Percentiles rank a stretch among this genome's conserved stretches.
These are phyloP conservation scores for Ceratobasidium sp. DNA, from an alignment of 1,284 basidiomycete genomes.

Conservation along the genomic window DNA sequence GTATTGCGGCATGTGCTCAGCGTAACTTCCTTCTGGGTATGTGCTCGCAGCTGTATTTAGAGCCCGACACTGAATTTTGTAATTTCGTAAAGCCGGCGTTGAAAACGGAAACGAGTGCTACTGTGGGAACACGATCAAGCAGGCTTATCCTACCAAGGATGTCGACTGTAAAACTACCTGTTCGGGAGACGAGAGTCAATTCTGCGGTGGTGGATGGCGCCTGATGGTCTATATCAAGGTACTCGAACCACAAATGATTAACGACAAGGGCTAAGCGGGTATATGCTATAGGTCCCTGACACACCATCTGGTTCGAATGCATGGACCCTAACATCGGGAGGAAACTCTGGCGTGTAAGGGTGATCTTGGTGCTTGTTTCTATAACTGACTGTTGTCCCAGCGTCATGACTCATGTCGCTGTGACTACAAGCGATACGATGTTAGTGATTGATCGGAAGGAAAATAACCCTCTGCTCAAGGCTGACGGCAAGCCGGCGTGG, in stretches of 20 bases:
- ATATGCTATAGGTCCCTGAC: not conserved
- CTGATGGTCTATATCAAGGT: conserved; percentile 32
- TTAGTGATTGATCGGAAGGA: conserved; percentile 19
- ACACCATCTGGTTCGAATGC: conserved; percentile 1
- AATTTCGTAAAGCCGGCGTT: conserved; percentile 19
- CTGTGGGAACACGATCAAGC: conserved; percentile 34
- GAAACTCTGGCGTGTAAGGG: conserved; percentile 8
- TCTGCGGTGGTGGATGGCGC: conserved; percentile 36
- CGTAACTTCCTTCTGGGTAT: conserved; percentile 3
- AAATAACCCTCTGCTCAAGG: conserved; percentile 5
- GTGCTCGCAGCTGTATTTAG: not conserved
- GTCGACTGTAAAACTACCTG: conserved; percentile 5
- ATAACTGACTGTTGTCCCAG: not conserved
- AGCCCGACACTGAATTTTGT: not conserved
- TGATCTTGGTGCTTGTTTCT: not conserved
- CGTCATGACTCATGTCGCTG: conserved; percentile 17
- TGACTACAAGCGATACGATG: conserved; percentile 19
- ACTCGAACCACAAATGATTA: not conserved
- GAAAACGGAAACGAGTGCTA: conserved; percentile 40
- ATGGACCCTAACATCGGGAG: conserved; percentile 9
- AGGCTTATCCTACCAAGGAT: conserved; percentile 15
- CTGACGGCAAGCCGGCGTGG: conserved; percentile 11
- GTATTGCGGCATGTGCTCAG: conserved; percentile 12
- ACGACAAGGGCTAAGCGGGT: not conserved
- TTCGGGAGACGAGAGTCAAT: conserved; percentile 14